These are phyloP conservation scores for Stellera chamaejasme DNA, from an alignment of 345 rosid species.

Conservation along the genomic window DNA sequence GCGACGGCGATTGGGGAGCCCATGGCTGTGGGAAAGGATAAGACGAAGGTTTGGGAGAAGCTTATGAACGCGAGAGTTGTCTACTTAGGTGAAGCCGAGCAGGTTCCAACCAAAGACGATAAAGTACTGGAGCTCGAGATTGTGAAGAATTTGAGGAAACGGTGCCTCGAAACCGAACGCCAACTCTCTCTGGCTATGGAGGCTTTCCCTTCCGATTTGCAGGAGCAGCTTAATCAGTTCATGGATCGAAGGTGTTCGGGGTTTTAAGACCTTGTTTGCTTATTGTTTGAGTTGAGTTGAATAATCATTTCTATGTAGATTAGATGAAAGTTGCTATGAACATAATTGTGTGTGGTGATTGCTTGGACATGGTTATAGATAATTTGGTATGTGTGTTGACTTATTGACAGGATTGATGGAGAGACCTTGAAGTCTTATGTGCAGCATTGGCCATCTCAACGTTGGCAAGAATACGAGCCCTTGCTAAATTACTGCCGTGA, in stretches of 20 bases:
- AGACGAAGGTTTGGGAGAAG: conserved; percentile 84
- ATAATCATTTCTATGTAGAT: no score
- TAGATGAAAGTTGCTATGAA: no score
- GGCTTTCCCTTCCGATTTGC: conserved; percentile 67
- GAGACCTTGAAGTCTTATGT: conserved; percentile 50
- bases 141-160: conserved; percentile 47
- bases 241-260: conserved; percentile 41
- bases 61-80: conserved; percentile 67
- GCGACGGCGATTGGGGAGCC: conserved; percentile 93
- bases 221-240: conserved; percentile 52
- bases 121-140: conserved; percentile 72
- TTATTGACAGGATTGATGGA: conserved; percentile 62
- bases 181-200: conserved; percentile 65
- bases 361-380: neutral
- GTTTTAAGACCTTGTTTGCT: conserved; percentile 4
- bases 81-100: conserved; percentile 86
- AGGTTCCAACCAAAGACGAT: conserved; percentile 75
- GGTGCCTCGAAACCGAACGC: conserved; percentile 48
- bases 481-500: conserved; percentile 73
- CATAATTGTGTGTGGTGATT: no score
- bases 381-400: neutral
- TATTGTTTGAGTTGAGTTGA: neutral
- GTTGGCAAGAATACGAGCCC: conserved; percentile 89
- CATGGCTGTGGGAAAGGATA: conserved; percentile 76
- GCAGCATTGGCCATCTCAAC: conserved; percentile 61